phyloP scores from a whole-genome alignment of 371 early-diverging fungal genomes.

The Circinella minor region DNA sequence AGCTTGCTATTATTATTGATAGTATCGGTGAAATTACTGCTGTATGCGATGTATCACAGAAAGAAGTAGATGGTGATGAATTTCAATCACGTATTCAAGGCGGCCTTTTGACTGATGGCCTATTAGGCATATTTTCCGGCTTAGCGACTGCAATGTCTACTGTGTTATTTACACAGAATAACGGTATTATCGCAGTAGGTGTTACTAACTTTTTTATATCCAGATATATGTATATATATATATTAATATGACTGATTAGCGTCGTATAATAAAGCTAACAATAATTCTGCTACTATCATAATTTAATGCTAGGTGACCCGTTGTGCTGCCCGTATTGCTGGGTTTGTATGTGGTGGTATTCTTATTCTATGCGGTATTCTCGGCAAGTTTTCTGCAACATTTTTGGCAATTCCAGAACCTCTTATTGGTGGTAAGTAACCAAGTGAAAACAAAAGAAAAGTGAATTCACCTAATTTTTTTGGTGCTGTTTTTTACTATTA shows the following conservation, averaged over 20 bases:
- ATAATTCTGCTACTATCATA: neutral
- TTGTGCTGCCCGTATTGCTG: conserved; percentile 60
- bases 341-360: conserved; percentile 57
- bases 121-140: conserved; percentile 52
- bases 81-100: conserved; percentile 63
- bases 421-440: conserved; percentile 45
- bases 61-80: conserved; percentile 55
- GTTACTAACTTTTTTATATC: conserved; percentile 22
- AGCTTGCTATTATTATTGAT: conserved; percentile 54
- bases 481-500: too few relatives aligned
- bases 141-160: conserved; percentile 56
- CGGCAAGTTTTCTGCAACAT: conserved; percentile 60
- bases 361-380: conserved; percentile 59
- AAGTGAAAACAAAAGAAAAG: too few relatives aligned
- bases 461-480: too few relatives aligned
- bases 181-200: conserved; percentile 61
- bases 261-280: too few relatives aligned
- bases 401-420: conserved; percentile 54
- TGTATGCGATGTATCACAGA: conserved; percentile 57
- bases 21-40: conserved; percentile 66
- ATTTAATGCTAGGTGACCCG: conserved; percentile 23
- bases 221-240: too few relatives aligned
- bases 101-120: conserved; percentile 61
- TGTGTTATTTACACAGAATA: conserved; percentile 62
- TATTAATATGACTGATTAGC: too few relatives aligned